Evolutionary conservation across 768 basidiomycete genomes (phyloP), one percentile per base, ranked within the genome.

Genomic region (Russula compacta): DNA sequence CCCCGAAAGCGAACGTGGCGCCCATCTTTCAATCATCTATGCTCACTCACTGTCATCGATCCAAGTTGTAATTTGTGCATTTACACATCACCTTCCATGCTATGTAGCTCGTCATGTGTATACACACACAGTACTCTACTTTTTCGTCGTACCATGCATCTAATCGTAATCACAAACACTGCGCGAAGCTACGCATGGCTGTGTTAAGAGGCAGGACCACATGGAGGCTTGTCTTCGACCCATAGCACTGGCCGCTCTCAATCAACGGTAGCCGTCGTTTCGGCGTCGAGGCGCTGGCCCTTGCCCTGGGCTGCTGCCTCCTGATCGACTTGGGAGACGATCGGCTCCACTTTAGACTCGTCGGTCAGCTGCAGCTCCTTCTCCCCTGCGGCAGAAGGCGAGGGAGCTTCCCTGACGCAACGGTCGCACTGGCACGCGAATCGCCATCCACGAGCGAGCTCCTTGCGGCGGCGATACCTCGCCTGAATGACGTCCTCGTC

Each of bases 391-490:
- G 24, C 24, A 29, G 53, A 61, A 21, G 60, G 51, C 11, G 60
- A 29, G 11, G 60, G 70, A 6, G 71, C 78, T 70, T 92, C 90
- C 56, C 73, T 75, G 40, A 72, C 69, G 69, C 91, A 92, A 47
- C 82, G 79, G 56, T 77, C 72, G 70, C 91, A 93, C 53, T 75
- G 71, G 68, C 91, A 93, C 11, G 87, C 83, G 70, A 92, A 91
- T 59, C 79, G 77, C 91, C 91, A 93, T 38, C 91, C 90, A 46
- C 86, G 79, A 24, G 81, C 88, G 40, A 93, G 79, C 75, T 90
- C 87, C 66, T 78, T 76, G 36, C 91, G 80, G 64, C 90, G 76
- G 47, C 86, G 78, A 58, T 82, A 77, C 58, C 87, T 78, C 54
- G 83, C 82, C 33, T 85, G 83, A 3, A 73, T 70, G 10, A 69